Percentiles rank a stretch among this genome's conserved stretches.
Evolutionary conservation across 768 basidiomycete genomes (phyloP).

Genomic region (Hygrophorus pudorinus): DNA sequence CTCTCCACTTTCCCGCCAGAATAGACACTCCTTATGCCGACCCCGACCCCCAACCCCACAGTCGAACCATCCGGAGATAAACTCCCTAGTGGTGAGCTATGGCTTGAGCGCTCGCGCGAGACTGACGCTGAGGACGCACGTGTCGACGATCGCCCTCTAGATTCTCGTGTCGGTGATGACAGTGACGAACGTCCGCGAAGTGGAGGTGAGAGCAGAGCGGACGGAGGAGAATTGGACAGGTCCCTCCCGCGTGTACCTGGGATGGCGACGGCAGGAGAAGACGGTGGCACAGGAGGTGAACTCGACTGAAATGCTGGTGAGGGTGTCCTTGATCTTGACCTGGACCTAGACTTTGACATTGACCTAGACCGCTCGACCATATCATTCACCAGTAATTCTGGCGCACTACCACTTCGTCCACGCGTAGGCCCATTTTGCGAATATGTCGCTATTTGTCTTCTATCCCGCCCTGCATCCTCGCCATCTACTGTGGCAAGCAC

Average conservation of each 20-base stretch:
- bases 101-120: constrained; percentile 29
- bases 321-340: constrained; percentile 33
- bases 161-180: constrained; percentile 5
- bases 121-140: constrained; percentile 45
- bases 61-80: constrained; percentile 19
- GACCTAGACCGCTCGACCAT: constrained; percentile 19
- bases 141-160: constrained; percentile 46
- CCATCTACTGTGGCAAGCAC: constrained; percentile 8
- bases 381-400: constrained; percentile 11
- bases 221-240: constrained; percentile 8
- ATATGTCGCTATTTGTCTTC: constrained; percentile 3
- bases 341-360: constrained; percentile 24
- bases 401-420: constrained; percentile 19
- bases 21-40: constrained; percentile 23
- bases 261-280: constrained; percentile 9
- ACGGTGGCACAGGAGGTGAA: constrained; percentile 9
- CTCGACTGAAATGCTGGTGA: constrained; percentile 20
- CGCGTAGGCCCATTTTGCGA: constrained; percentile 8
- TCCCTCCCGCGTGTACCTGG: constrained; percentile 7
- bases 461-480: constrained; percentile 3
- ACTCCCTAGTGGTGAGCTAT: constrained; percentile 19
- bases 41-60: constrained; percentile 18
- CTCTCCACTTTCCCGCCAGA: constrained; percentile 18
- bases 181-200: constrained; percentile 15
- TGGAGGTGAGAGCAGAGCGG: constrained; percentile 17